These are phyloP conservation scores for Brassica cretica DNA, from an alignment of 345 rosid species.

Conservation along the genomic window DNA sequence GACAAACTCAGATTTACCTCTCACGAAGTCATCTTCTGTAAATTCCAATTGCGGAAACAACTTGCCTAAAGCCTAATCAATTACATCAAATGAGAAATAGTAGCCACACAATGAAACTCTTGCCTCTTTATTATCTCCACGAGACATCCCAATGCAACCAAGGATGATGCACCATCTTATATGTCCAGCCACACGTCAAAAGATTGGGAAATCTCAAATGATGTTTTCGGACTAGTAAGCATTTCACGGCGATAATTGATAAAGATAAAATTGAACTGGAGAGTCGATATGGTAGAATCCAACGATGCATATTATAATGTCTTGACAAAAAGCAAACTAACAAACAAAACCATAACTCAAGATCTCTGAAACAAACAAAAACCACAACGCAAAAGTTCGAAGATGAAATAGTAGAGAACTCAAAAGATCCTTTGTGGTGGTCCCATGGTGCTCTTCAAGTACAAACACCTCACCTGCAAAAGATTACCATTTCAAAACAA, in stretches of 20 bases:
- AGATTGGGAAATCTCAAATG: background rate
- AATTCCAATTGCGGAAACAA: too few species aligned
- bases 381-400: slow-evolving; percentile 18
- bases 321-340: slow-evolving; percentile 16
- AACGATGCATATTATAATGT: slow-evolving; percentile 25
- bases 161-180: background rate
- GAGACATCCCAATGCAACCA: background rate
- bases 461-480: slow-evolving; percentile 60
- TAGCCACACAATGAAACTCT: too few species aligned
- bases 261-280: background rate
- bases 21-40: too few species aligned
- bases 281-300: background rate
- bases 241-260: background rate
- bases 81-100: too few species aligned
- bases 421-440: slow-evolving; percentile 53
- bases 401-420: background rate
- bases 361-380: slow-evolving; percentile 18
- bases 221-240: background rate
- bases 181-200: background rate
- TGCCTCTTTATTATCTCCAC: background rate
- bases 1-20: too few species aligned
- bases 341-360: slow-evolving; percentile 33
- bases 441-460: slow-evolving; percentile 71
- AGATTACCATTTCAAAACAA: background rate
- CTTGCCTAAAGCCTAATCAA: too few species aligned